These are phyloP conservation scores for Xylaria sp. DNA, from an alignment of 2,329 filamentous ascomycete species.

Conservation along the genomic window DNA sequence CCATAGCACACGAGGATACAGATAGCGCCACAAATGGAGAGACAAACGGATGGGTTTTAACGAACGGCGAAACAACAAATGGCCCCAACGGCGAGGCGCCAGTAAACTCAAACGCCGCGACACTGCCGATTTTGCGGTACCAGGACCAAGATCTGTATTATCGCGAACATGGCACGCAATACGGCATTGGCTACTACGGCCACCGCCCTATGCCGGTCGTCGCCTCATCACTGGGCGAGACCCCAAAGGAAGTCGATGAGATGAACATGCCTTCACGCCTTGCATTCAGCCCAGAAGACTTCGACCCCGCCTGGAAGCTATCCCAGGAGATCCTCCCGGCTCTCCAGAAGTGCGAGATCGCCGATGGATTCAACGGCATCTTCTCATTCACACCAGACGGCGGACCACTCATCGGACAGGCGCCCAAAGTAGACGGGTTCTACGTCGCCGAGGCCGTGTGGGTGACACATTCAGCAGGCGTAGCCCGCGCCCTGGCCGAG, in stretches of 20 bases:
- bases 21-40: slow-evolving; percentile 1
- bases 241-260: slow-evolving; percentile 32
- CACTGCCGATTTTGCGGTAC: slow-evolving; percentile 33
- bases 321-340: slow-evolving; percentile 34
- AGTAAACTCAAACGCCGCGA: slow-evolving; percentile 28
- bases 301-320: slow-evolving; percentile 35
- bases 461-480: slow-evolving; percentile 38
- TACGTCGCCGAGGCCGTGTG: slow-evolving; percentile 37
- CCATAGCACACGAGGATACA: slow-evolving; percentile 9
- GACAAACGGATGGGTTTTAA: background rate
- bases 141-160: slow-evolving; percentile 38
- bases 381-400: slow-evolving; percentile 38
- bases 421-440: slow-evolving; percentile 36
- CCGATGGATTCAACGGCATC: slow-evolving; percentile 36
- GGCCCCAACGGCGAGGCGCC: no score
- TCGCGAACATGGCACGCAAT: slow-evolving; percentile 34
- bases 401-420: slow-evolving; percentile 33
- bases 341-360: slow-evolving; percentile 32
- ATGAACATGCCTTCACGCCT: slow-evolving; percentile 36
- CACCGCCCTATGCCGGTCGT: slow-evolving; percentile 35
- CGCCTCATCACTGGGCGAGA: slow-evolving; percentile 24
- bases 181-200: slow-evolving; percentile 37
- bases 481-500: slow-evolving; percentile 35
- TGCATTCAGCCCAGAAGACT: slow-evolving; percentile 33
- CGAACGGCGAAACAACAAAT: slow-evolving; percentile 16